These are phyloP conservation scores for Cladobotryum protrusum DNA, from an alignment of 2,329 filamentous ascomycete species.

Conservation along the genomic window DNA sequence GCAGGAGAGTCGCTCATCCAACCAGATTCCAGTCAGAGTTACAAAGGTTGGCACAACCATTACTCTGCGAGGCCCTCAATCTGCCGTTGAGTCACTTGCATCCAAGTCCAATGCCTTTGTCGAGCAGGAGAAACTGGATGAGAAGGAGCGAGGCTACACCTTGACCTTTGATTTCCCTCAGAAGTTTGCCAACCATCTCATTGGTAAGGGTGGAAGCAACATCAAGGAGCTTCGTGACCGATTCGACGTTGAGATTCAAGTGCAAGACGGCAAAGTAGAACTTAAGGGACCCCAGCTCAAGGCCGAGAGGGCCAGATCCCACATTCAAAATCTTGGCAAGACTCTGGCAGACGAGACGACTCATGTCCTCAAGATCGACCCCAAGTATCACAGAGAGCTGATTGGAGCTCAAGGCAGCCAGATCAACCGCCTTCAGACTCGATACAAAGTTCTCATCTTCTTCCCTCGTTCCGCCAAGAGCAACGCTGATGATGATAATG, in stretches of 20 bases:
- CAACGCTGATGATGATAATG: constrained; percentile 61
- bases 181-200: constrained; percentile 83
- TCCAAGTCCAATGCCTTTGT: constrained; percentile 73
- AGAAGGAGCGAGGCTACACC: constrained; percentile 86
- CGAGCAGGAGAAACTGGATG: constrained; percentile 82
- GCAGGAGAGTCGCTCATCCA: constrained; percentile 49
- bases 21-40: constrained; percentile 56
- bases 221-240: constrained; percentile 60
- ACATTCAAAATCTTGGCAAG: constrained; percentile 73
- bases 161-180: constrained; percentile 88
- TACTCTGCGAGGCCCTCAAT: constrained; percentile 69
- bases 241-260: constrained; percentile 72
- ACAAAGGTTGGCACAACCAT: constrained; percentile 54
- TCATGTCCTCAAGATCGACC: constrained; percentile 80
- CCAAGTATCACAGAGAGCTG: constrained; percentile 88
- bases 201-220: constrained; percentile 61
- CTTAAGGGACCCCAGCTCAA: constrained; percentile 95
- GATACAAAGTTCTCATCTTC: constrained; percentile 91
- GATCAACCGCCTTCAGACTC: constrained; percentile 85
- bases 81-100: constrained; percentile 64
- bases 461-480: constrained; percentile 68
- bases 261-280: constrained; percentile 89
- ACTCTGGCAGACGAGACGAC: constrained; percentile 88
- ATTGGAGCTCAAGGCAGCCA: constrained; percentile 84
- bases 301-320: constrained; percentile 75